Percentiles rank a stretch among this genome's conserved stretches.
phyloP scores from a whole-genome alignment of 139 green algal species.

The Chlamydomonas schloesseri region DNA sequence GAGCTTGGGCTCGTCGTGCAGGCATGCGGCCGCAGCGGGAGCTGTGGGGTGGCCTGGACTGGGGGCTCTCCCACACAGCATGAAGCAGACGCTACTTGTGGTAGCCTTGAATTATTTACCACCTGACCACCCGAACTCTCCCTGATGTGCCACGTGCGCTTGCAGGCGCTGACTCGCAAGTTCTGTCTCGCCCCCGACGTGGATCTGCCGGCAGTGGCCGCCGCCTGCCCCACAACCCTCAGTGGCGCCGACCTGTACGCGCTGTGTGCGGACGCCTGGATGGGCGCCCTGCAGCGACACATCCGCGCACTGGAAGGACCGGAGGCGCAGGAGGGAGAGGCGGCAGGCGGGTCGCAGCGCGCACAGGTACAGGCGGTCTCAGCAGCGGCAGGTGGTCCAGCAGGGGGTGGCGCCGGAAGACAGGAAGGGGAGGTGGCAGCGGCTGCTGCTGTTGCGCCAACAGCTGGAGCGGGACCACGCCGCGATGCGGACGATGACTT shows the following conservation, averaged over 20 bases:
- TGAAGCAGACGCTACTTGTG: no score
- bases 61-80: no score
- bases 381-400: neutral
- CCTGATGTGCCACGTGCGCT: no score
- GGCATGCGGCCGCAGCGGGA: no score
- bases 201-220: constrained; percentile 73
- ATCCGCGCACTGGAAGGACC: constrained; percentile 37
- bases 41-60: neutral
- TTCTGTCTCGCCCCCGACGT: constrained; percentile 81
- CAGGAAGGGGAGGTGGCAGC: neutral
- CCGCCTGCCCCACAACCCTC: constrained; percentile 68
- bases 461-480: neutral
- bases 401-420: no score
- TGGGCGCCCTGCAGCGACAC: constrained; percentile 72
- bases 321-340: neutral
- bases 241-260: constrained; percentile 97
- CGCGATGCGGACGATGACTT: neutral
- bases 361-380: neutral
- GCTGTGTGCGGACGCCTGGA: constrained; percentile 94
- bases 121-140: neutral
- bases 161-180: constrained; percentile 89
- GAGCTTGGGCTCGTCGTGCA: no score
- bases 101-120: no score
- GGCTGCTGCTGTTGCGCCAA: neutral
- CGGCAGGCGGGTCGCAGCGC: neutral